phyloP scores from a whole-genome alignment of 2,329 filamentous ascomycete species.

The Metarhizium humberi region DNA sequence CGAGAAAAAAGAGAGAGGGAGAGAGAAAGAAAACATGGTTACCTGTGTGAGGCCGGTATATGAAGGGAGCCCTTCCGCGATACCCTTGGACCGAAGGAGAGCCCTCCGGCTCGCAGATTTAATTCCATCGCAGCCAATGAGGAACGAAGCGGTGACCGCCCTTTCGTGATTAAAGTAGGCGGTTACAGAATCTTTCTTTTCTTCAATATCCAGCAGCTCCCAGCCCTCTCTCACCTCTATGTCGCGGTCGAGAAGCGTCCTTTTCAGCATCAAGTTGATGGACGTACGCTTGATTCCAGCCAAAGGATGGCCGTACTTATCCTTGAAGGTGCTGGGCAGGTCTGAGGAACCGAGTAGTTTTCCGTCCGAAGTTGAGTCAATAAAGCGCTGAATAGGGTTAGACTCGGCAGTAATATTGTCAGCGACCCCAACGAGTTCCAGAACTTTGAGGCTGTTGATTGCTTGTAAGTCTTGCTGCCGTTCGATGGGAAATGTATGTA shows the following conservation, averaged over 20 bases:
- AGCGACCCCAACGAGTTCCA: constrained; percentile 12
- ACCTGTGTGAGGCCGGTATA: constrained; percentile 15
- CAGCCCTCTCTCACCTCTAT: constrained; percentile 16
- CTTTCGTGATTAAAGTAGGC: constrained; percentile 12
- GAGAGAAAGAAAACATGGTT: not conserved
- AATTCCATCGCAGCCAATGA: constrained; percentile 16
- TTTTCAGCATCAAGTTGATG: constrained; percentile 11
- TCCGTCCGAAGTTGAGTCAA: constrained; percentile 11
- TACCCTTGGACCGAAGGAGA: constrained; percentile 8
- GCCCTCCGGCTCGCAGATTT: constrained; percentile 11
- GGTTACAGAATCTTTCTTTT: constrained; percentile 11
- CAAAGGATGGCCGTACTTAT: constrained; percentile 13
- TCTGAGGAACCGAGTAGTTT: constrained; percentile 12
- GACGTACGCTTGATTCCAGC: constrained; percentile 12
- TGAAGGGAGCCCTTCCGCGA: constrained; percentile 8
- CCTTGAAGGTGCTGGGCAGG: constrained; percentile 9
- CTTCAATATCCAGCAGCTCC: constrained; percentile 12
- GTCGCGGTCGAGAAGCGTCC: constrained; percentile 7
- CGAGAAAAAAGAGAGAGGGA: not conserved
- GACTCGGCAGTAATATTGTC: constrained; percentile 7
- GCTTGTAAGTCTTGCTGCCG: not conserved
- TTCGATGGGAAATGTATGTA: too few relatives aligned
- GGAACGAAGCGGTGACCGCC: constrained; percentile 12
- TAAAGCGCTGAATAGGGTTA: constrained; percentile 9
- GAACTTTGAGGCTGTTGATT: constrained; percentile 11